Percentiles rank a stretch among this genome's conserved stretches.
These are phyloP conservation scores for Cryphonectria naterciae DNA, from an alignment of 2,329 filamentous ascomycete species.

Conservation along the genomic window DNA sequence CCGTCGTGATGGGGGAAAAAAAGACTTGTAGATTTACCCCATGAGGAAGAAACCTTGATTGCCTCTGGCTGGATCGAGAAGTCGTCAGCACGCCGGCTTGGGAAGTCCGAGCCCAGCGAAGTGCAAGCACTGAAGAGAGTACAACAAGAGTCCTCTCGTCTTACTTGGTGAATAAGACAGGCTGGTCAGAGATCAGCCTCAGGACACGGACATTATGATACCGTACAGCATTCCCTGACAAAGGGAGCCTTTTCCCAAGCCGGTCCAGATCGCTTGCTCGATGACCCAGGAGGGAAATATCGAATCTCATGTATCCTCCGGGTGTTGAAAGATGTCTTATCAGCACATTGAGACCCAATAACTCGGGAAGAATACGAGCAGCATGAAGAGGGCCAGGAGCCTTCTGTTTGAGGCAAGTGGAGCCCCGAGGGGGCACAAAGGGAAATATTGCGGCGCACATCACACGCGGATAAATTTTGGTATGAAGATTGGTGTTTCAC, in stretches of 20 bases:
- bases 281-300: conserved; percentile 11
- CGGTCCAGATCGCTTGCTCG: conserved; percentile 13
- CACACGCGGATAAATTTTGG: conserved; percentile 24
- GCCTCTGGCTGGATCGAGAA: not conserved
- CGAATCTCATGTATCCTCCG: not conserved
- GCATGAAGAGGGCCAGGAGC: conserved; percentile 11
- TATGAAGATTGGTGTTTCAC: conserved; percentile 23
- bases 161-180: not conserved
- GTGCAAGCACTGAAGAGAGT: not conserved
- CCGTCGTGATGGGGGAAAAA: not conserved
- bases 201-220: not conserved
- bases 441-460: conserved; percentile 22
- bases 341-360: not conserved
- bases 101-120: not conserved
- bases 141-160: not conserved
- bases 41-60: not conserved
- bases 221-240: not conserved
- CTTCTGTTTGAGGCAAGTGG: conserved; percentile 24
- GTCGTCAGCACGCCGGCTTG: not conserved
- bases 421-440: not conserved
- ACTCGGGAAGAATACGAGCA: not conserved
- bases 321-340: not conserved
- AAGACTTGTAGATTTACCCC: not conserved
- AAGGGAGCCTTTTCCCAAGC: conserved; percentile 26
- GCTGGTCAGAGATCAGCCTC: not conserved